Evolutionary conservation across 2,329 filamentous ascomycete genomes (phyloP).

Genomic region (Colletotrichum tanaceti): DNA sequence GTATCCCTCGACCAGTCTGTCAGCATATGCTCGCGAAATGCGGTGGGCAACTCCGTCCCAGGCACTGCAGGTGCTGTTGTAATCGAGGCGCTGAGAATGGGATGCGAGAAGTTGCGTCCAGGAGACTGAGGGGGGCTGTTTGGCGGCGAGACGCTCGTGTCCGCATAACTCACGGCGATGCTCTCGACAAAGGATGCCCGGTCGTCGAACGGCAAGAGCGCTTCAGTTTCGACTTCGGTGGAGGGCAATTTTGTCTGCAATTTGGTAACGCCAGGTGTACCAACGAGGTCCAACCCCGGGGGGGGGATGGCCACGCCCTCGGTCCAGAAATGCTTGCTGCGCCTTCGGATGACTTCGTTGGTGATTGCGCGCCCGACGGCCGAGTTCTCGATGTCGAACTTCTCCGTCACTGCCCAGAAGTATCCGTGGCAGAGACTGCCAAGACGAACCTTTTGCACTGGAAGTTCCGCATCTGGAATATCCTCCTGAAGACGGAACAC

Average conservation of each 20-base stretch:
- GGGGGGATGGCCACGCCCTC: slow-evolving; percentile 79
- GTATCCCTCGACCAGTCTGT: slow-evolving; percentile 82
- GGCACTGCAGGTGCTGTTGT: slow-evolving; percentile 53
- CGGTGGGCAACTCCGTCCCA: slow-evolving; percentile 70
- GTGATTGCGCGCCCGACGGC: slow-evolving; percentile 77
- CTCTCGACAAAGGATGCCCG: slow-evolving; percentile 77
- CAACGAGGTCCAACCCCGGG: slow-evolving; percentile 70
- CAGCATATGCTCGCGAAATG: slow-evolving; percentile 80
- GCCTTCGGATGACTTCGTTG: slow-evolving; percentile 80
- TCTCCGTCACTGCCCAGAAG: slow-evolving; percentile 82
- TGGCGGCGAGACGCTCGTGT: slow-evolving; percentile 71
- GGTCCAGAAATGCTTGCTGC: slow-evolving; percentile 82
- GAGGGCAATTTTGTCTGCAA: slow-evolving; percentile 60
- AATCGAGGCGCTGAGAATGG: slow-evolving; percentile 65
- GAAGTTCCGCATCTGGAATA: slow-evolving; percentile 73
- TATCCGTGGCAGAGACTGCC: slow-evolving; percentile 91
- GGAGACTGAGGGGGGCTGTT: slow-evolving; percentile 78
- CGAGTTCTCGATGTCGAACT: slow-evolving; percentile 80
- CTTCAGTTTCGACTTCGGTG: slow-evolving; percentile 69
- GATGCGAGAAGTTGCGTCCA: slow-evolving; percentile 70
- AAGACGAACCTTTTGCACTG: slow-evolving; percentile 79
- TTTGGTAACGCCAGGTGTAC: slow-evolving; percentile 60
- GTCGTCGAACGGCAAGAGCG: slow-evolving; percentile 80
- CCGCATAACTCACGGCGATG: slow-evolving; percentile 78
- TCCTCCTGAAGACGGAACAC: slow-evolving; percentile 89